phyloP scores from a whole-genome alignment of 2,329 filamentous ascomycete species.

The Drechslerella stenobrocha region DNA sequence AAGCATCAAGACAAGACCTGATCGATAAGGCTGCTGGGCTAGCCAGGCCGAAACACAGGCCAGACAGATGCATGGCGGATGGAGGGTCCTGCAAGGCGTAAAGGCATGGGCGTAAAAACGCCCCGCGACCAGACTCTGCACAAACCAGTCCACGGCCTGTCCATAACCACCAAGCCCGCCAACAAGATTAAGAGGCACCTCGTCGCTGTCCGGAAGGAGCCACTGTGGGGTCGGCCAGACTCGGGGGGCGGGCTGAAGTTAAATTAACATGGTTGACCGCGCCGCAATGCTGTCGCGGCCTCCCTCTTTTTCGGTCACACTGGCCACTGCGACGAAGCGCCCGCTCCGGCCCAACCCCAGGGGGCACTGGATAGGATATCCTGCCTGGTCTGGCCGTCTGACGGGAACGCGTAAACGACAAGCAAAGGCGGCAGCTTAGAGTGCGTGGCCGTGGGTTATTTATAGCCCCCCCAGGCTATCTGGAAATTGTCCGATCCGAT shows the following conservation, averaged over 20 bases:
- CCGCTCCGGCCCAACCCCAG: background rate
- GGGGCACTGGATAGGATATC: conserved; percentile 16
- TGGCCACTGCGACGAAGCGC: conserved; percentile 17
- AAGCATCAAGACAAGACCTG: no score
- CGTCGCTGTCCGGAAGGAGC: conserved; percentile 5
- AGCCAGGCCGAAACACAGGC: no score
- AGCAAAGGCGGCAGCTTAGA: background rate
- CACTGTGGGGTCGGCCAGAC: conserved; percentile 16
- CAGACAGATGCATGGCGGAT: no score
- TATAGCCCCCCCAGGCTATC: background rate
- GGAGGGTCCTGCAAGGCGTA: conserved; percentile 7
- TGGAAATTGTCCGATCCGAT: no score
- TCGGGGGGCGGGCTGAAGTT: conserved; percentile 33
- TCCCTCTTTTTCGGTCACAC: conserved; percentile 8
- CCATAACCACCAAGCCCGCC: background rate
- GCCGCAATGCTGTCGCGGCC: conserved; percentile 48
- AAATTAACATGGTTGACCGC: conserved; percentile 32
- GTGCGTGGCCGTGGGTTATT: background rate
- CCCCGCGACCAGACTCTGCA: conserved; percentile 14
- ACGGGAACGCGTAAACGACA: conserved; percentile 27
- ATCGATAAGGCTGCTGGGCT: no score
- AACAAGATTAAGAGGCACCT: conserved; percentile 7
- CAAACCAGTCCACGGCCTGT: background rate
- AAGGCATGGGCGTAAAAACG: conserved; percentile 15
- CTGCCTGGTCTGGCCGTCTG: background rate